Evolutionary conservation across 192 early-diverging fungal species (phyloP).

Genomic region (Phycomyces blakesleeanus): DNA sequence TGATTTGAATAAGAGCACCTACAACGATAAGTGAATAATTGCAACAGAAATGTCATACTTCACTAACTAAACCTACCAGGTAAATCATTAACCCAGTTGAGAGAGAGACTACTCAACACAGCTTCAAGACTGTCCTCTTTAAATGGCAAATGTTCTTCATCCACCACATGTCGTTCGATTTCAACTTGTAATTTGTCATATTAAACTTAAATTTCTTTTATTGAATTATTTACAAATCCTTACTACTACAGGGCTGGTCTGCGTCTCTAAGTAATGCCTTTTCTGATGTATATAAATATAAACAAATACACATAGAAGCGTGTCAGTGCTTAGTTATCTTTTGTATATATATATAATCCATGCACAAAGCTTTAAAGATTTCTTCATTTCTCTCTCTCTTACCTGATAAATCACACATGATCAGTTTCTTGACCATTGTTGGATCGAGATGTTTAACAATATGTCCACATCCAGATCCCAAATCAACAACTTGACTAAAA

Average conservation of each 20-base stretch:
- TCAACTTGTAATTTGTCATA: conserved; percentile 42
- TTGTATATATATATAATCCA: too few species aligned
- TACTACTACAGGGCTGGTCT: conserved; percentile 36
- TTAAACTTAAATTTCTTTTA: background rate
- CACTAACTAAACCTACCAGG: conserved; percentile 46
- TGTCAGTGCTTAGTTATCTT: too few species aligned
- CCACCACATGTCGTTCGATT: conserved; percentile 72
- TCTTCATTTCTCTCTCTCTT: conserved; percentile 3
- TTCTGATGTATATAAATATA: conserved; percentile 19
- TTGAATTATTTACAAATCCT: background rate
- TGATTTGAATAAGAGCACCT: conserved; percentile 79
- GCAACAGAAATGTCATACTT: background rate
- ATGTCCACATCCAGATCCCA: conserved; percentile 87
- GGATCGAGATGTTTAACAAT: conserved; percentile 77
- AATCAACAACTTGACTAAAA: conserved; percentile 81
- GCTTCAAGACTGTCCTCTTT: conserved; percentile 82
- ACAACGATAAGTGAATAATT: background rate
- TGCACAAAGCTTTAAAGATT: too few species aligned
- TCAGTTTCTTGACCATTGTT: conserved; percentile 77
- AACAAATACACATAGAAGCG: too few species aligned
- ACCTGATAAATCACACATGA: conserved; percentile 86
- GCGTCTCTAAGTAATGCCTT: conserved; percentile 52
- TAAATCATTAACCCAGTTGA: conserved; percentile 98
- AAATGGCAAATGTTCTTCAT: conserved; percentile 84
- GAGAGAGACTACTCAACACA: conserved; percentile 76